A percentile compares a stretch with the other conserved stretches of the same genome.
phyloP scores from a whole-genome alignment of 805 yeast species.

The Kazachstania psychrophila region DNA sequence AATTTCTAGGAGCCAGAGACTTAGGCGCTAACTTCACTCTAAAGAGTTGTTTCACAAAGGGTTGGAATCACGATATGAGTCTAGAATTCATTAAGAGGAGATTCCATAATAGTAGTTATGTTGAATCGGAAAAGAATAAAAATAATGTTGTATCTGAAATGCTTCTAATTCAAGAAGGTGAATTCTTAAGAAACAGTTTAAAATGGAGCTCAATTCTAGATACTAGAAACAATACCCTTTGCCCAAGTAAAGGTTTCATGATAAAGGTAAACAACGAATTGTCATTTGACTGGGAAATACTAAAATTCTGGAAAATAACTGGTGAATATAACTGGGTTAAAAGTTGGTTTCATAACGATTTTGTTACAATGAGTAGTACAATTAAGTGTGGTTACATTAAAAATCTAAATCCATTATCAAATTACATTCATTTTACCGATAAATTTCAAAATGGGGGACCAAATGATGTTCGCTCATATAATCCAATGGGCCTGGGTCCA shows the following conservation, averaged over 20 bases:
- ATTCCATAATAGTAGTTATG: constrained; percentile 17
- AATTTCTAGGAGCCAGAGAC: constrained; percentile 8
- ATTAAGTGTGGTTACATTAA: constrained; percentile 49
- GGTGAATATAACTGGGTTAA: constrained; percentile 24
- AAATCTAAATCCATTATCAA: constrained; percentile 28
- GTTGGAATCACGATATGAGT: constrained; percentile 6
- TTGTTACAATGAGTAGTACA: constrained; percentile 39
- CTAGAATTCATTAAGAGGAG: constrained; percentile 29
- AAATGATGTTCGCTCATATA: constrained; percentile 61
- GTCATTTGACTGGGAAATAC: constrained; percentile 19
- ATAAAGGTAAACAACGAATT: constrained; percentile 38
- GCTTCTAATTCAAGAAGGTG: constrained; percentile 51
- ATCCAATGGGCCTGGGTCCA: constrained; percentile 58
- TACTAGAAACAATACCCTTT: constrained; percentile 33
- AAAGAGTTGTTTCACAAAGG: constrained; percentile 6
- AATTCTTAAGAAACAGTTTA: constrained; percentile 49
- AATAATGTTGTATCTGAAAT: constrained; percentile 44
- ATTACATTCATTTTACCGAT: constrained; percentile 56
- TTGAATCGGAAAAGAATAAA: constrained; percentile 24
- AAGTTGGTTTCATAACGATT: constrained; percentile 22
- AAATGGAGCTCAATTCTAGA: constrained; percentile 34
- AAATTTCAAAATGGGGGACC: constrained; percentile 79
- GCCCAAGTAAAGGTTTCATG: constrained; percentile 40
- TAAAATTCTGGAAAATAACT: constrained; percentile 20
- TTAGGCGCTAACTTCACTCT: constrained; percentile 3